A percentile compares a stretch with the other conserved stretches of the same genome.
Evolutionary conservation across 805 yeast species (phyloP).

Genomic region (Schizosaccharomyces japonicus): DNA sequence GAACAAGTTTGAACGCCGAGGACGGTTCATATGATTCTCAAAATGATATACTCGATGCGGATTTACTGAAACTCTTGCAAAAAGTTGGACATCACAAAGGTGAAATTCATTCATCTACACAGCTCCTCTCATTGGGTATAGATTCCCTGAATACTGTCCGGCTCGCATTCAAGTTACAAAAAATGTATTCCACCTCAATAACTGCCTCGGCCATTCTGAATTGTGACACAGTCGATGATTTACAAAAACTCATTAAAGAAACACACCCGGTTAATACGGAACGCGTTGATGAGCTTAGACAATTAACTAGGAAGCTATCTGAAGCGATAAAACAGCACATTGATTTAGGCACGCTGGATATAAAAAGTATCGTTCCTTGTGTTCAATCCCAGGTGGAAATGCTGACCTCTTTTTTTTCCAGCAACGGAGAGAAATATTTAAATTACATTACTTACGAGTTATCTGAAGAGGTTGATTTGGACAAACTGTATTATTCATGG

Average conservation of each 20-base stretch:
- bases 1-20: too few relatives aligned
- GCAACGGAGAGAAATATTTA: slow-evolving; percentile 8
- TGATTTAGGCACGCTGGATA: neutral
- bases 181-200: neutral
- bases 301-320: neutral
- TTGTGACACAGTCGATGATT: neutral
- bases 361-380: slow-evolving; percentile 9
- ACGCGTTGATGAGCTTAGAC: neutral
- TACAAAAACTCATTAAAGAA: neutral
- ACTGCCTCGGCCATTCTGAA: neutral
- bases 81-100: slow-evolving; percentile 6
- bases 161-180: neutral
- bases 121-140: neutral
- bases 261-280: neutral
- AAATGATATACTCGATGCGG: too few relatives aligned
- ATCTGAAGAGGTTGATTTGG: slow-evolving; percentile 6
- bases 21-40: too few relatives aligned
- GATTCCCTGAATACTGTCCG: neutral
- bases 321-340: neutral
- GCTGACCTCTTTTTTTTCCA: slow-evolving; percentile 7
- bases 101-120: too few relatives aligned
- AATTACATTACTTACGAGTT: slow-evolving; percentile 7
- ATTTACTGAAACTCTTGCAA: too few relatives aligned
- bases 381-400: slow-evolving; percentile 10
- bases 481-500: slow-evolving; percentile 6